These are phyloP conservation scores for Lepidium sativum DNA, from an alignment of 345 rosid genomes.

Conservation along the genomic window DNA sequence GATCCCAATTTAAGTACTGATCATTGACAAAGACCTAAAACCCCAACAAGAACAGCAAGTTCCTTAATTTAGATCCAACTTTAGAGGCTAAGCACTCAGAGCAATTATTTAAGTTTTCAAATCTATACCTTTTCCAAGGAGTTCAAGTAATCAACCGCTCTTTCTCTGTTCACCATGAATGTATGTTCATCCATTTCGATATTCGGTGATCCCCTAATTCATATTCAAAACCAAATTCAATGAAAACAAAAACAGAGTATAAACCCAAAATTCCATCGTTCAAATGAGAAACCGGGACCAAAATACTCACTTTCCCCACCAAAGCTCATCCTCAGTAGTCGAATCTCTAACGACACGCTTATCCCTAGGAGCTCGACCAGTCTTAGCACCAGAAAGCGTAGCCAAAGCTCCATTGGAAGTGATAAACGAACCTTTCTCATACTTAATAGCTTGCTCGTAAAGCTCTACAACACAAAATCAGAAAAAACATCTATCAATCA, in stretches of 20 bases:
- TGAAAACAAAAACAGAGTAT: neutral
- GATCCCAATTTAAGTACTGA: constrained; percentile 94
- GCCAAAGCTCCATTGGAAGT: constrained; percentile 86
- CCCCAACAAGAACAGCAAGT: neutral
- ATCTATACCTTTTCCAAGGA: constrained; percentile 74
- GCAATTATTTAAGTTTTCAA: neutral
- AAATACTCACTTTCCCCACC: constrained; percentile 97
- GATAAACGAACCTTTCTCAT: constrained; percentile 84
- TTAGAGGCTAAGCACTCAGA: neutral
- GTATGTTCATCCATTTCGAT: constrained; percentile 98
- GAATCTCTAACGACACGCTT: constrained; percentile 88
- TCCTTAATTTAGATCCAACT: neutral
- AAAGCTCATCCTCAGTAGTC: constrained; percentile 58
- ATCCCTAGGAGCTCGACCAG: constrained; percentile 88
- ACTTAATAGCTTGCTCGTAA: constrained; percentile 84
- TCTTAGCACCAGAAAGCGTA: constrained; percentile 93
- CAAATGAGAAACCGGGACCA: neutral
- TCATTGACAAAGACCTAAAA: constrained; percentile 85
- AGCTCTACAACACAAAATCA: constrained; percentile 46
- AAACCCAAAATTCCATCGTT: neutral
- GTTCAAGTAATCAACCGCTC: constrained; percentile 98
- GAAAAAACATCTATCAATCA: neutral
- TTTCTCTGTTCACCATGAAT: constrained; percentile 86
- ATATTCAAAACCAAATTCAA: neutral
- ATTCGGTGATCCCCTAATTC: constrained; percentile 85